These are phyloP conservation scores for Microcos paniculata DNA, from an alignment of 345 rosid species.

Conservation along the genomic window DNA sequence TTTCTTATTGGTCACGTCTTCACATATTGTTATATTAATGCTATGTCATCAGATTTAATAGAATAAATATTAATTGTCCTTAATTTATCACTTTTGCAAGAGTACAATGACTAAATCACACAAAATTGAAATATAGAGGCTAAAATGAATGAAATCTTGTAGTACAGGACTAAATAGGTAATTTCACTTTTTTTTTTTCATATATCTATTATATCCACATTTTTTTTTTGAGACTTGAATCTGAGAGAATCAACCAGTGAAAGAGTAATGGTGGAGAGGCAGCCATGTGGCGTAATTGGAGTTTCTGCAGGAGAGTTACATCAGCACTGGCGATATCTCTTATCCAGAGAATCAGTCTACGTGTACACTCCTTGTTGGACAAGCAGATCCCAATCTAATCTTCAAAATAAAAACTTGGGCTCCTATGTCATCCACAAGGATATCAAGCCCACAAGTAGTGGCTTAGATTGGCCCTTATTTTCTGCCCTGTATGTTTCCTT, in stretches of 20 bases:
- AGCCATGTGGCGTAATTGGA: slow-evolving; percentile 34
- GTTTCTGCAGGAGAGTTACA: neutral
- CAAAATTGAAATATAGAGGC: no score
- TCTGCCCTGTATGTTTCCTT: slow-evolving; percentile 7
- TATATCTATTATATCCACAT: neutral
- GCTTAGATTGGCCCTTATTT: slow-evolving; percentile 20
- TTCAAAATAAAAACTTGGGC: slow-evolving; percentile 20
- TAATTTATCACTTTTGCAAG: no score
- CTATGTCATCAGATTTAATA: no score
- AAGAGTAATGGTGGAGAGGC: slow-evolving; percentile 20
- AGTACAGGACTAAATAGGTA: no score
- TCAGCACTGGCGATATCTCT: slow-evolving; percentile 34
- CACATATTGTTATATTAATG: no score
- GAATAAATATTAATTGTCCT: no score
- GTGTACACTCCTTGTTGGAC: slow-evolving; percentile 66
- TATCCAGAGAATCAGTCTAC: slow-evolving; percentile 47
- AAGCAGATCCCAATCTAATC: slow-evolving; percentile 67
- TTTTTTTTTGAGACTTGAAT: neutral
- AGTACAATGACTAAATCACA: no score
- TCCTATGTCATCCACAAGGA: slow-evolving; percentile 20
- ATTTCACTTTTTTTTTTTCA: no score
- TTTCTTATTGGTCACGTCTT: no score
- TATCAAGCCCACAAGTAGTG: slow-evolving; percentile 31
- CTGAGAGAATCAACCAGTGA: neutral
- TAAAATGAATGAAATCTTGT: no score